These are phyloP conservation scores for Tubosaeta sp. DNA, from an alignment of 768 basidiomycete species.

Conservation along the genomic window DNA sequence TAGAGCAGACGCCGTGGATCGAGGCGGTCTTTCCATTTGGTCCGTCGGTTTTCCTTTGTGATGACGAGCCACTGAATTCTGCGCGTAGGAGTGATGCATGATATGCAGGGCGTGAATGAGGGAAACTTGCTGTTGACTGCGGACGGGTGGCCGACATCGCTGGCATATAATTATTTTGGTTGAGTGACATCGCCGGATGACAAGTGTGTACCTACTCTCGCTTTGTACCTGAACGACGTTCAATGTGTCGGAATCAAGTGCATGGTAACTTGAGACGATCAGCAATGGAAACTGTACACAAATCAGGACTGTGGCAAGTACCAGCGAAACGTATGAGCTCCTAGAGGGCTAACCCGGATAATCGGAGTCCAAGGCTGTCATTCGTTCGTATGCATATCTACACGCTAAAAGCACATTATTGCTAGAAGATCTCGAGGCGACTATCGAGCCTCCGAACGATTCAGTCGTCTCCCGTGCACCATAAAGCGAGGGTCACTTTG, in stretches of 20 bases:
- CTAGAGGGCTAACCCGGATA: no score
- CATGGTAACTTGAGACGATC: neutral
- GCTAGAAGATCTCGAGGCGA: no score
- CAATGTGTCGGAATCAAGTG: neutral
- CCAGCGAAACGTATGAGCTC: no score
- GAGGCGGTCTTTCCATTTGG: conserved; percentile 58
- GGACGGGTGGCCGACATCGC: conserved; percentile 46
- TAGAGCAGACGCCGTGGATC: conserved; percentile 40
- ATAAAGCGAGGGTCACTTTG: no score
- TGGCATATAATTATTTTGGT: conserved; percentile 53
- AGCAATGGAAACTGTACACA: no score
- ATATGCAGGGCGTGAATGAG: conserved; percentile 54
- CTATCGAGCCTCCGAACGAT: no score
- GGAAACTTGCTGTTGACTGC: conserved; percentile 49
- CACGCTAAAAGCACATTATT: no score
- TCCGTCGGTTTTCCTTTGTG: conserved; percentile 29
- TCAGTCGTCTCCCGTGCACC: no score
- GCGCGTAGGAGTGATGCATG: conserved; percentile 47
- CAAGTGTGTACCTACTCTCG: neutral
- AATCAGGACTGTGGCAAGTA: no score
- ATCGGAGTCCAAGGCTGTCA: no score
- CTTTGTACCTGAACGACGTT: neutral
- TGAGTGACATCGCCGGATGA: conserved; percentile 2
- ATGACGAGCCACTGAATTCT: neutral
- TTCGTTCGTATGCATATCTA: no score